Evolutionary conservation across 768 basidiomycete genomes (phyloP), one percentile per base, ranked within the genome.

Genomic region (Boletus huronensis): DNA sequence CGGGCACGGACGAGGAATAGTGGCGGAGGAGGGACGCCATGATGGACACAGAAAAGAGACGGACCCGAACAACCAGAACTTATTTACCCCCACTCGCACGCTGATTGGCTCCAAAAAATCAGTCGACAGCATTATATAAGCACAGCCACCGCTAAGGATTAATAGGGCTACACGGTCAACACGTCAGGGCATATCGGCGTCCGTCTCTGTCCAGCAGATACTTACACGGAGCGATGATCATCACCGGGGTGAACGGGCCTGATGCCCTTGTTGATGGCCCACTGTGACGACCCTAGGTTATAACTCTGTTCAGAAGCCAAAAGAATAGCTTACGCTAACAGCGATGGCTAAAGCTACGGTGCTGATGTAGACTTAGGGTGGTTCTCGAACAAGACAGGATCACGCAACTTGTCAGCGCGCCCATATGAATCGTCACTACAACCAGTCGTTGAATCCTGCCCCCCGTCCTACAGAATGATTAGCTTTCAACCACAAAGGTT

Each of bases 1-100:
- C 63, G 26, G 71, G 63, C 0, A 72, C 64, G 5, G 69, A 64
- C 21, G 73, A 65, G 16, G 77, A 73, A 23, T 68, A 54, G 19
- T 59, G 66, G 58, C 69, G 64, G 40, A 70, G 50, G 54, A 64
- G 52, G 53, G 67, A 66, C 23, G 72, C 68, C 76, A 75, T 77
- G 57, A 28, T 59, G 43, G 23, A 41, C 21, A 48, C 19, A 7
- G 16, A 41, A 10, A 14, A 35, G 31, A 42, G 13, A 1, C 2
- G n/a, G 10, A 13, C n/a, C 5, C 21, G 14, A 35, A 48, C 7
- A 28, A 5, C 21, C 32, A 34, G 46, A 26, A 53, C 38, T 55
- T 55, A 59, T 54, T 16, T 28, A 48, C 31, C 38, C 23, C 6
- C 16, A 21, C 56, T 26, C 47, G 44, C 49, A 1, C 19, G 38